These are phyloP conservation scores for Ceratocystis diversiconidia DNA, from an alignment of 2,329 filamentous ascomycete species.

Conservation along the genomic window DNA sequence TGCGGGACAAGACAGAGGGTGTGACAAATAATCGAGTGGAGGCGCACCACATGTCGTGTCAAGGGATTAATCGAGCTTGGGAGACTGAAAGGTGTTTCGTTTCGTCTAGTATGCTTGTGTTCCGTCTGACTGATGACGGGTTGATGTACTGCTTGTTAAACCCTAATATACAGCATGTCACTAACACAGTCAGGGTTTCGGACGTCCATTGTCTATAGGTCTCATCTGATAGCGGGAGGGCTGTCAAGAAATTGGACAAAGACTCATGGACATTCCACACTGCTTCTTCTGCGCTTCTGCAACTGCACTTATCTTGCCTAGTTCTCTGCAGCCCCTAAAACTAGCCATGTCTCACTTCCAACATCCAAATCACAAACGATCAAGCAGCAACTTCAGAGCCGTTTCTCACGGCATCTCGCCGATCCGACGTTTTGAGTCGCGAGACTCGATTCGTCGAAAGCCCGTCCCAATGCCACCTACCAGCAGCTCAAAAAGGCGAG, in stretches of 20 bases:
- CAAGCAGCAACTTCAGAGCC: not conserved
- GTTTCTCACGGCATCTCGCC: not conserved
- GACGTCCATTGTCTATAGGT: not conserved
- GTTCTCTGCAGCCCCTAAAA: not conserved
- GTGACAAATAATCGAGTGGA: not conserved
- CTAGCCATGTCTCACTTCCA: not conserved
- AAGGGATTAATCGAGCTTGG: not conserved
- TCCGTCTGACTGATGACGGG: not conserved
- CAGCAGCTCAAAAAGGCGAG: not conserved
- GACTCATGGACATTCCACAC: not conserved
- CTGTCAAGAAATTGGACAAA: not conserved
- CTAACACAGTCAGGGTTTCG: not conserved
- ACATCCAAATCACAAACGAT: not conserved
- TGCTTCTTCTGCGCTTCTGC: not conserved
- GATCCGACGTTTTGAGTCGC: constrained; percentile 4
- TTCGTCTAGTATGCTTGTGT: not conserved
- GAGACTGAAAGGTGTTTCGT: not conserved
- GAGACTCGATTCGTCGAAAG: constrained; percentile 14
- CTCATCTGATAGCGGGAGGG: not conserved
- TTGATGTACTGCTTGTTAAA: not conserved
- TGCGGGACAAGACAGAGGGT: not conserved
- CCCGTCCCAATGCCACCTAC: not conserved
- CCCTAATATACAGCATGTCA: not conserved
- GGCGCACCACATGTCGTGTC: not conserved
- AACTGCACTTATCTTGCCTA: not conserved